These are phyloP conservation scores for Penicillium psychrofluorescens DNA, from an alignment of 495 filamentous ascomycete species.

Conservation along the genomic window DNA sequence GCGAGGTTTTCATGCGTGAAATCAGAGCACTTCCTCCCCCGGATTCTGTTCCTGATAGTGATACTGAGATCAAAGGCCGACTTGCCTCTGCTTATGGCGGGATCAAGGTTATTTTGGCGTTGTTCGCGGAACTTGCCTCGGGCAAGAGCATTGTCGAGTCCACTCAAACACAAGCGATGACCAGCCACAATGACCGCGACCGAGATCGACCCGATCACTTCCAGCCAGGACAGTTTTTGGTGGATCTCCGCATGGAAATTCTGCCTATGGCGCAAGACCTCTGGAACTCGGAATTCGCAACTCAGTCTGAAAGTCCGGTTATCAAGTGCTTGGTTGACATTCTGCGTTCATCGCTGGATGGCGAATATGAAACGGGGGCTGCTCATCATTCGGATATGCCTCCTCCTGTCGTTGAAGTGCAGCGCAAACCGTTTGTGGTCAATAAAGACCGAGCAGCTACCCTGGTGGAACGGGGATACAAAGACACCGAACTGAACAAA, in stretches of 20 bases:
- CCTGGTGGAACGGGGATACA: slow-evolving; percentile 40
- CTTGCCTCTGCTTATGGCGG: slow-evolving; percentile 55
- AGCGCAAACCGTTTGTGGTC: slow-evolving; percentile 39
- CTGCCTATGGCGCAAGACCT: slow-evolving; percentile 70
- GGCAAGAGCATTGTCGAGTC: slow-evolving; percentile 76
- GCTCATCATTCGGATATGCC: slow-evolving; percentile 52
- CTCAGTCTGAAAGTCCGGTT: slow-evolving; percentile 66
- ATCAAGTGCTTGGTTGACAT: slow-evolving; percentile 79
- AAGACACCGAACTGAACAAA: slow-evolving; percentile 49
- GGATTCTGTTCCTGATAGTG: slow-evolving; percentile 25
- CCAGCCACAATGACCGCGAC: slow-evolving; percentile 46
- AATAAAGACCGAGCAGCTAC: slow-evolving; percentile 36
- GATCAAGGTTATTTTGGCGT: slow-evolving; percentile 75
- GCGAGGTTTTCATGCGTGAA: slow-evolving; percentile 64
- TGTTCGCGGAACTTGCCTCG: slow-evolving; percentile 69
- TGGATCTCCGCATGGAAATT: slow-evolving; percentile 79
- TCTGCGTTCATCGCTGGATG: slow-evolving; percentile 68
- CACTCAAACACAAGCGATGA: slow-evolving; percentile 54
- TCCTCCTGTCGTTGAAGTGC: slow-evolving; percentile 24
- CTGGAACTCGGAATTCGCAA: slow-evolving; percentile 67
- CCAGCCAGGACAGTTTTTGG: slow-evolving; percentile 67
- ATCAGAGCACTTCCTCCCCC: slow-evolving; percentile 45
- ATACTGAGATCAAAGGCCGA: slow-evolving; percentile 40
- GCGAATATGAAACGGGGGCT: slow-evolving; percentile 64
- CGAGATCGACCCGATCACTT: slow-evolving; percentile 59